phyloP scores from a whole-genome alignment of 2,329 filamentous ascomycete species.

The Didymella glomerata region DNA sequence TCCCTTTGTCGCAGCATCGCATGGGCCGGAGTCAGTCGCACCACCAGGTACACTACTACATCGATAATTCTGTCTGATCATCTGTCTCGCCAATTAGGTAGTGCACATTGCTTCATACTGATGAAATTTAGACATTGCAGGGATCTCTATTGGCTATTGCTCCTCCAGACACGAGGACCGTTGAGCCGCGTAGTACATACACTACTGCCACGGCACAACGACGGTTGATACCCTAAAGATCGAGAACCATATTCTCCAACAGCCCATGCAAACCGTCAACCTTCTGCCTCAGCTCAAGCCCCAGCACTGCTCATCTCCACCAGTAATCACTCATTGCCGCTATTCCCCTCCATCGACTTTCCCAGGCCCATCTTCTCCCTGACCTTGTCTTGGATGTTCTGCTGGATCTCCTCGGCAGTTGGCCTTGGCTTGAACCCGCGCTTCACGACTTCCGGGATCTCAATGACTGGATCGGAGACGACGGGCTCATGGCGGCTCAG shows the following conservation, averaged over 20 bases:
- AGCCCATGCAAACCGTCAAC: background rate
- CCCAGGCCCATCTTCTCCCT: conserved; percentile 5
- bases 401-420: conserved; percentile 12
- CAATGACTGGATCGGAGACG: conserved; percentile 17
- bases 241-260: background rate
- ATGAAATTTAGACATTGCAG: background rate
- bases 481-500: conserved; percentile 21
- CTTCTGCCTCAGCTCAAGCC: background rate
- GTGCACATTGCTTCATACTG: conserved; percentile 3
- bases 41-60: conserved; percentile 21
- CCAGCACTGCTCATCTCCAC: background rate
- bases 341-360: background rate
- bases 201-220: conserved; percentile 8
- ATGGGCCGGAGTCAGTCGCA: conserved; percentile 15
- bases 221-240: background rate
- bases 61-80: conserved; percentile 13
- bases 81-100: conserved; percentile 11
- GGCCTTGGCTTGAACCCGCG: conserved; percentile 22
- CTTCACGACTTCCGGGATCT: conserved; percentile 16
- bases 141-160: background rate
- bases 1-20: conserved; percentile 16
- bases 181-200: conserved; percentile 18
- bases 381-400: conserved; percentile 17
- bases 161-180: background rate
- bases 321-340: background rate